These are phyloP conservation scores for Russula lepida DNA, from an alignment of 768 basidiomycete genomes.

Conservation along the genomic window DNA sequence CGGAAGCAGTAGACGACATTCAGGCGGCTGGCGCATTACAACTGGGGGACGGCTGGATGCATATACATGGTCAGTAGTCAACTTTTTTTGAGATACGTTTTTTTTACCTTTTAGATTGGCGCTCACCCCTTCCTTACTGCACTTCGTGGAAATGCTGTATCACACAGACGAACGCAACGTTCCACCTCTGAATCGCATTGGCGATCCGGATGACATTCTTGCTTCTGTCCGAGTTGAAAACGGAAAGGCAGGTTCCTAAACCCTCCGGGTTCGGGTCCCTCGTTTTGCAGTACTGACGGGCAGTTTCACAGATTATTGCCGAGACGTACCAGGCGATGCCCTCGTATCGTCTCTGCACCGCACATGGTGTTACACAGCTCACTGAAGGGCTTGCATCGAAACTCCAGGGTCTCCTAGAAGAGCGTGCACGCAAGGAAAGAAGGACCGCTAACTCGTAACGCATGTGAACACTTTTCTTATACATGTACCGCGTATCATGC, in stretches of 20 bases:
- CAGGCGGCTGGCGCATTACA: conserved; percentile 59
- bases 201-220: conserved; percentile 79
- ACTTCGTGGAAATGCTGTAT: neutral
- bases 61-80: conserved; percentile 48
- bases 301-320: conserved; percentile 41
- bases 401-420: conserved; percentile 35
- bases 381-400: conserved; percentile 55
- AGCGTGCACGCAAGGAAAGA: conserved; percentile 28
- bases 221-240: conserved; percentile 65
- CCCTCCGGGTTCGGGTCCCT: neutral
- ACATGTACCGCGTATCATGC: neutral
- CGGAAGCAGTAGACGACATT: conserved; percentile 53
- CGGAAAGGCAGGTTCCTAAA: conserved; percentile 41
- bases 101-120: neutral
- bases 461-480: neutral
- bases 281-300: neutral
- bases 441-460: neutral
- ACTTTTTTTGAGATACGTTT: no score
- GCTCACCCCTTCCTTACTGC: neutral
- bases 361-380: conserved; percentile 60
- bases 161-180: conserved; percentile 54
- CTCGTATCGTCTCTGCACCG: conserved; percentile 70
- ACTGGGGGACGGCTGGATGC: conserved; percentile 76
- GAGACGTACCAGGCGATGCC: conserved; percentile 83
- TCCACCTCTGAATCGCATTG: conserved; percentile 65